Conservation (phyloP, 2,329 filamentous ascomycete species). For the Botrytis tulipae region DNA sequence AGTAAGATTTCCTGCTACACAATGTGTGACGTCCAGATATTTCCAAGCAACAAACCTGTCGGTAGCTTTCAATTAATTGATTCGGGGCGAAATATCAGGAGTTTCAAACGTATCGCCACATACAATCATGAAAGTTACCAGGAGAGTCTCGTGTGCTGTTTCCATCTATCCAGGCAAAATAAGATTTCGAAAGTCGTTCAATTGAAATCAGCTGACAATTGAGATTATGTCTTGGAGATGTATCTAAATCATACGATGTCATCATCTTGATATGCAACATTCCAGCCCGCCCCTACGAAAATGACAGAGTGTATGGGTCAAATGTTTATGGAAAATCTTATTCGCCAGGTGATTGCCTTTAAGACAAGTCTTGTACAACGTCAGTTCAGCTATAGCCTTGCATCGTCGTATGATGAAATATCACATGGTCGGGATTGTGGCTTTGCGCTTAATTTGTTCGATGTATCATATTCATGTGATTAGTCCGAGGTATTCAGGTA, state of each 20-base stretch:
- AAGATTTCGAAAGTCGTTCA: neutral
- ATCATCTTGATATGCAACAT: neutral
- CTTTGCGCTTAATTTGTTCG: neutral
- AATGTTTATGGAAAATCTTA: neutral
- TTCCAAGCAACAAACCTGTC: neutral
- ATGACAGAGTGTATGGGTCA: neutral
- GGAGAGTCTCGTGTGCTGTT: neutral
- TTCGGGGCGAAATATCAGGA: neutral
- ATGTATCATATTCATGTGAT: neutral
- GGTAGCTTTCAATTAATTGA: neutral
- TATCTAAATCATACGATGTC: neutral
- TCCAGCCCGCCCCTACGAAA: neutral
- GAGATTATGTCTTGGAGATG: neutral
- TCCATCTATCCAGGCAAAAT: neutral
- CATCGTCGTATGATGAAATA: neutral
- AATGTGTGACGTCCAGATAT: neutral
- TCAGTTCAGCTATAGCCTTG: neutral
- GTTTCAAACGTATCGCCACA: neutral
- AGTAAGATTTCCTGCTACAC: neutral
- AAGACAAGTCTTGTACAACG: neutral
- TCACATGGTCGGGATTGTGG: neutral
- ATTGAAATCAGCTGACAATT: conserved; percentile 5
- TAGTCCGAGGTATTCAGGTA: accelerated
- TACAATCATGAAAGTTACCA: neutral
- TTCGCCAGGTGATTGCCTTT: neutral